phyloP scores from a whole-genome alignment of 2,329 filamentous ascomycete species.

The Sporothrix protearum region DNA sequence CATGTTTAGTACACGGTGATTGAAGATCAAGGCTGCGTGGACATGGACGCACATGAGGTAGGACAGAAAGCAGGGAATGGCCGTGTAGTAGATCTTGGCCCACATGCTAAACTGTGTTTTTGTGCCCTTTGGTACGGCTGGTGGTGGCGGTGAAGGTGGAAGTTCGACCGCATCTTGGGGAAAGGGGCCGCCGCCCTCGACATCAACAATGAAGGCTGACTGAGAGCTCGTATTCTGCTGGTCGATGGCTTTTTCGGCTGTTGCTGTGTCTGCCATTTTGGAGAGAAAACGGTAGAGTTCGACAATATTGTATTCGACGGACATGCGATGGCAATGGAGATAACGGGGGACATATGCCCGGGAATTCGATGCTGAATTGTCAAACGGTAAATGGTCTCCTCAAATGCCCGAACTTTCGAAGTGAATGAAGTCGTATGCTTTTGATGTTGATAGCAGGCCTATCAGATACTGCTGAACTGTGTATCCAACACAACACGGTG shows the following conservation, averaged over 20 bases:
- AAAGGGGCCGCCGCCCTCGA: not conserved
- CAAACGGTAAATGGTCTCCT: too few species aligned
- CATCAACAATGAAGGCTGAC: not conserved
- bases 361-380: too few species aligned
- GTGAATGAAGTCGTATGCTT: too few species aligned
- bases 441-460: too few species aligned
- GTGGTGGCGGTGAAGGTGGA: too few species aligned
- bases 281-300: not conserved
- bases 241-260: constrained; percentile 10
- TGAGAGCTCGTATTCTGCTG: not conserved
- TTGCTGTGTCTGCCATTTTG: not conserved
- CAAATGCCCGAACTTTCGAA: too few species aligned
- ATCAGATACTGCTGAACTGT: too few species aligned
- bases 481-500: too few species aligned
- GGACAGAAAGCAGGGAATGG: constrained; percentile 17
- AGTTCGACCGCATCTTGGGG: not conserved
- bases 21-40: too few species aligned
- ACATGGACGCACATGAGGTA: constrained; percentile 3
- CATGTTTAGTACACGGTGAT: not conserved
- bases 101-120: not conserved
- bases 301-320: not conserved
- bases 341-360: too few species aligned
- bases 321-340: not conserved
- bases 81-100: constrained; percentile 13
- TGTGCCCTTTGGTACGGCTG: not conserved